phyloP scores from a whole-genome alignment of 2,329 filamentous ascomycete genomes.

The Rhytidhysteron rufulum region DNA sequence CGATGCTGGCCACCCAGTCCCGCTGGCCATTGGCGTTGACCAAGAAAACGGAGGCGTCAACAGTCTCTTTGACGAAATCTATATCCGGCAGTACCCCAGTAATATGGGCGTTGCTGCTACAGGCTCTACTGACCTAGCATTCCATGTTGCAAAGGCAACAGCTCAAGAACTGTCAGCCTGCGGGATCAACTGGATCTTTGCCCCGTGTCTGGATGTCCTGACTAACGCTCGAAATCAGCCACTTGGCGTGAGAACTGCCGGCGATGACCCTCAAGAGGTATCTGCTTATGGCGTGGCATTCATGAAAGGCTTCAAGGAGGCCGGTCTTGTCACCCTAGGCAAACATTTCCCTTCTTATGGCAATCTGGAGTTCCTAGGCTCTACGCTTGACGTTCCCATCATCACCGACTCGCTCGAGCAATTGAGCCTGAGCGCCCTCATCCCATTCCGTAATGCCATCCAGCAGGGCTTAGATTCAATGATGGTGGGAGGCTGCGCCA shows the following conservation, averaged over 20 bases:
- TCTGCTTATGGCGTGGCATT: constrained; percentile 88
- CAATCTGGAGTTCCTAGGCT: constrained; percentile 89
- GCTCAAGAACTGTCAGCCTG: constrained; percentile 89
- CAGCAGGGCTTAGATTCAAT: constrained; percentile 83
- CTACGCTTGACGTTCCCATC: constrained; percentile 85
- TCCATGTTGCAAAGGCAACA: constrained; percentile 87
- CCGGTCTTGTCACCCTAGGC: constrained; percentile 81
- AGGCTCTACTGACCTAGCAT: constrained; percentile 78
- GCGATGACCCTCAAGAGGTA: constrained; percentile 92
- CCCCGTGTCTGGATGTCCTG: constrained; percentile 87
- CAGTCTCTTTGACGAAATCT: constrained; percentile 91
- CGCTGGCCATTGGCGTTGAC: constrained; percentile 84
- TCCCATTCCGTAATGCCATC: constrained; percentile 89
- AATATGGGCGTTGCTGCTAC: constrained; percentile 96
- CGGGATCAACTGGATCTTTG: constrained; percentile 93
- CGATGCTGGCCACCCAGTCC: constrained; percentile 83
- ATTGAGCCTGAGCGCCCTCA: constrained; percentile 82
- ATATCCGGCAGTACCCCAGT: constrained; percentile 93
- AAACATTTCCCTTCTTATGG: constrained; percentile 98
- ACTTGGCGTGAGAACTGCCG: constrained; percentile 80
- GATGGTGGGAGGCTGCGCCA: constrained; percentile 93
- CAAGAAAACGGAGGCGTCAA: constrained; percentile 99
- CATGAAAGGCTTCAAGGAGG: constrained; percentile 89
- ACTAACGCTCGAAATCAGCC: constrained; percentile 91
- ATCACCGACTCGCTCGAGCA: constrained; percentile 94